These are phyloP conservation scores for Fusarium begoniae DNA, from an alignment of 2,329 filamentous ascomycete species.

Conservation along the genomic window DNA sequence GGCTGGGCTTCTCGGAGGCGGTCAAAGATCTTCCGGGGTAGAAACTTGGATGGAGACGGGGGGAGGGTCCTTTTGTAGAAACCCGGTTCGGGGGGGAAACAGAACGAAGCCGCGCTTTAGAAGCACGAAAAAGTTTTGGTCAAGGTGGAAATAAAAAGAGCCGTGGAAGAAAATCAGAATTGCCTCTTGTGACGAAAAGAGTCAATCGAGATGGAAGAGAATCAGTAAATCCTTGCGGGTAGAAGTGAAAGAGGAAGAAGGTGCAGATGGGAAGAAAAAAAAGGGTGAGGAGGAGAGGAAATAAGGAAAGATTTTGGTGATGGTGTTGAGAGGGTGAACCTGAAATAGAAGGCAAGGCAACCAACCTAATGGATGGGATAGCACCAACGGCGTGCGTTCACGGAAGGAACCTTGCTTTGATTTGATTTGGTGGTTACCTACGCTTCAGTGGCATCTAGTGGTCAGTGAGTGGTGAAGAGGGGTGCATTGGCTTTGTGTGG, in stretches of 20 bases:
- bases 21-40: constrained; percentile 43
- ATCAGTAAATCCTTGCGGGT: not conserved
- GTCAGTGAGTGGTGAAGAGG: constrained; percentile 1
- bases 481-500: constrained; percentile 1
- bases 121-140: not conserved
- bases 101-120: not conserved
- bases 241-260: constrained; percentile 10
- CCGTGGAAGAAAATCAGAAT: constrained; percentile 14
- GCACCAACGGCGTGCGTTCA: constrained; percentile 18
- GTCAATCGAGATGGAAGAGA: not conserved
- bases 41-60: constrained; percentile 32
- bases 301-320: constrained; percentile 26
- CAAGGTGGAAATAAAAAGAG: not conserved
- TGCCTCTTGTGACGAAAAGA: not conserved
- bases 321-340: constrained; percentile 30
- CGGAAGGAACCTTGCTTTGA: constrained; percentile 8
- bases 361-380: constrained; percentile 2
- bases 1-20: constrained; percentile 35
- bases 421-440: not conserved
- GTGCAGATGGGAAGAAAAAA: not conserved
- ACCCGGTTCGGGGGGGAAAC: not conserved
- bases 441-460: not conserved
- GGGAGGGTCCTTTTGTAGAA: constrained; percentile 28
- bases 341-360: constrained; percentile 13
- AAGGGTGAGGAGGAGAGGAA: not conserved